Evolutionary conservation across 805 yeast species (phyloP).

Genomic region (Yarrowia bubula): DNA sequence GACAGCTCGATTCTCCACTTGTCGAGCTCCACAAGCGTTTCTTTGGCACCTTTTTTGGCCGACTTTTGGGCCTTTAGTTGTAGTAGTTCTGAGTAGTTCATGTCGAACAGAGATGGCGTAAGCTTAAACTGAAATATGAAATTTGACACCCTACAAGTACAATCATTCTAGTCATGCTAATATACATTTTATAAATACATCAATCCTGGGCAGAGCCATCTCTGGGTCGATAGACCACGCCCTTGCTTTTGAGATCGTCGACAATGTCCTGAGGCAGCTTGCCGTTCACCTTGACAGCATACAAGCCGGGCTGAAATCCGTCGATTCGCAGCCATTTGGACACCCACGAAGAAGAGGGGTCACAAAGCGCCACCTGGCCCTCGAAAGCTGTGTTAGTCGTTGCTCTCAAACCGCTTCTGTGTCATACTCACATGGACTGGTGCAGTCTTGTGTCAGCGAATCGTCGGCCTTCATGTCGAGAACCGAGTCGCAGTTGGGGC

Average conservation of each 20-base stretch:
- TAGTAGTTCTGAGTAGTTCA: not conserved
- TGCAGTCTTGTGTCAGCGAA: slow-evolving; percentile 80
- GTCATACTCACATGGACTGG: slow-evolving; percentile 61
- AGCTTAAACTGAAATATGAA: too few species aligned
- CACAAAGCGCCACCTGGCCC: slow-evolving; percentile 88
- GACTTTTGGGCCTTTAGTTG: not conserved
- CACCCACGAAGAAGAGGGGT: slow-evolving; percentile 83
- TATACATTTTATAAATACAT: slow-evolving; percentile 9
- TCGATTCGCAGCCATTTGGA: slow-evolving; percentile 92
- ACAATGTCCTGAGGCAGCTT: slow-evolving; percentile 84
- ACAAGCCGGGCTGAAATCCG: slow-evolving; percentile 77
- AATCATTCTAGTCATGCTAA: not conserved
- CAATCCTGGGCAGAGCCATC: slow-evolving; percentile 65
- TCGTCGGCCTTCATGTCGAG: slow-evolving; percentile 78
- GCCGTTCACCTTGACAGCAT: slow-evolving; percentile 92
- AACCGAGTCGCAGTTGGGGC: slow-evolving; percentile 94
- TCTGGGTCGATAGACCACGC: slow-evolving; percentile 86
- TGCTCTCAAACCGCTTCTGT: not conserved
- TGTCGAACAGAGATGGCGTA: not conserved
- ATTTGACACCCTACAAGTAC: too few species aligned
- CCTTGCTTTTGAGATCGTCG: slow-evolving; percentile 66
- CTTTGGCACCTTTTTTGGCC: slow-evolving; percentile 6
- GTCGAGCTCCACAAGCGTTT: slow-evolving; percentile 15
- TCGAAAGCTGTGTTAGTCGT: slow-evolving; percentile 55
- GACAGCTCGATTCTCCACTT: not conserved